Evolutionary conservation across 2,329 filamentous ascomycete genomes (phyloP).

Genomic region (Phialophora tarda): DNA sequence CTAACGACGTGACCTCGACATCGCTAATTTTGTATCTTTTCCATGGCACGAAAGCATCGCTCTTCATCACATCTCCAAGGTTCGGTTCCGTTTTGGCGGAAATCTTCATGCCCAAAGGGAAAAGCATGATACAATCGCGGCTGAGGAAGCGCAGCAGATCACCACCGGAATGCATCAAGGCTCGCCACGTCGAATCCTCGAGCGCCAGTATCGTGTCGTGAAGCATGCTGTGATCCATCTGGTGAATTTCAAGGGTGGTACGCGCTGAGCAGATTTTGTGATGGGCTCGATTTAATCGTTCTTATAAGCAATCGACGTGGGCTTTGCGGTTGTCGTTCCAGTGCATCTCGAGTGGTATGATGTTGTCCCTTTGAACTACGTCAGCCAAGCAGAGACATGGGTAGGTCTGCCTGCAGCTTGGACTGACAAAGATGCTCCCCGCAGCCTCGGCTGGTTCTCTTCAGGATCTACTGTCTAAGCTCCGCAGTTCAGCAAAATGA

Average conservation of each 20-base stretch:
- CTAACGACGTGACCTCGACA: slow-evolving; percentile 35
- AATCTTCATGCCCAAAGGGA: slow-evolving; percentile 38
- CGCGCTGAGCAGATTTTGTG: background rate
- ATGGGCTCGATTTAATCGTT: background rate
- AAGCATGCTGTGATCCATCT: slow-evolving; percentile 31
- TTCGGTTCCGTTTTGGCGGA: slow-evolving; percentile 33
- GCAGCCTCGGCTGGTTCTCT: slow-evolving; percentile 16
- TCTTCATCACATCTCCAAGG: slow-evolving; percentile 39
- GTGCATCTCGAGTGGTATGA: slow-evolving; percentile 4
- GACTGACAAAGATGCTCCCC: slow-evolving; percentile 1
- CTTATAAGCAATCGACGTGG: background rate
- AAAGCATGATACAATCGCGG: slow-evolving; percentile 38
- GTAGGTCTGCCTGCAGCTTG: background rate
- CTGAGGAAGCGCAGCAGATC: slow-evolving; percentile 39
- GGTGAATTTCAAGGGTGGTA: background rate
- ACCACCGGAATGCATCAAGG: slow-evolving; percentile 32
- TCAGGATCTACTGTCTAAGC: background rate
- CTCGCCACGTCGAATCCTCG: slow-evolving; percentile 39
- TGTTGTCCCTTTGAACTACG: background rate
- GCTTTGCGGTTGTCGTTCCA: background rate
- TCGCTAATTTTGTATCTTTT: slow-evolving; percentile 34
- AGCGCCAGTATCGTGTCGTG: slow-evolving; percentile 35
- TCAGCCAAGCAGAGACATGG: slow-evolving; percentile 12
- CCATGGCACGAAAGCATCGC: slow-evolving; percentile 40
- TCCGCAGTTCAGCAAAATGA: slow-evolving; percentile 23